Evolutionary conservation across 2,329 filamentous ascomycete genomes (phyloP).

Genomic region (Cercospora nicotianae): DNA sequence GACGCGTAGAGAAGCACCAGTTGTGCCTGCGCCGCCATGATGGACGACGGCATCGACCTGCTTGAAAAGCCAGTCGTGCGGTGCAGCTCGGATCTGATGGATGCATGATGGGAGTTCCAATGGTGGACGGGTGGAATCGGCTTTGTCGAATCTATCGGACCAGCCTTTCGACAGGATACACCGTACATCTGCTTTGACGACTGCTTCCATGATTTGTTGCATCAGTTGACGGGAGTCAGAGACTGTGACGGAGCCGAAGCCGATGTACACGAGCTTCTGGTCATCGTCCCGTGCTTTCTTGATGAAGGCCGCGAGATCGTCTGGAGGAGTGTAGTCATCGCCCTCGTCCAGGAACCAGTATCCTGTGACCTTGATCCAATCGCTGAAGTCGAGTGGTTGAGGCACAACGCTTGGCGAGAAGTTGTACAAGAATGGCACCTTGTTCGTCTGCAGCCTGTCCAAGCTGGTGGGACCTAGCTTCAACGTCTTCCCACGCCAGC

Average conservation of each 20-base stretch:
- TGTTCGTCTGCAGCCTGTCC: constrained; percentile 91
- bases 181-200: constrained; percentile 85
- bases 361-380: constrained; percentile 95
- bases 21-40: constrained; percentile 92
- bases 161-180: constrained; percentile 96
- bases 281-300: constrained; percentile 73
- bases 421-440: constrained; percentile 98
- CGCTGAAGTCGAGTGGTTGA: constrained; percentile 89
- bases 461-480: constrained; percentile 76
- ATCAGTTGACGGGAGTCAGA: constrained; percentile 86
- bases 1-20: constrained; percentile 85
- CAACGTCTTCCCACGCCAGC: constrained; percentile 81
- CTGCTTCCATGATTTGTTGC: constrained; percentile 87
- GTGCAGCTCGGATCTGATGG: constrained; percentile 81
- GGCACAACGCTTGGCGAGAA: constrained; percentile 93
- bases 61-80: constrained; percentile 93
- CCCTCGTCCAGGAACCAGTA: constrained; percentile 96
- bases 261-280: constrained; percentile 94
- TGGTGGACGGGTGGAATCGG: constrained; percentile 57
- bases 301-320: constrained; percentile 79
- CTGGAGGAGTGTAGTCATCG: constrained; percentile 68
- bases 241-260: constrained; percentile 95
- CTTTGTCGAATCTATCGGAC: constrained; percentile 75
- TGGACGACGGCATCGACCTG: constrained; percentile 94
- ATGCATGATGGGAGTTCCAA: constrained; percentile 77